These are phyloP conservation scores for Carex scoparia DNA, from an alignment of 176 grass and related monocot genomes.

Conservation along the genomic window DNA sequence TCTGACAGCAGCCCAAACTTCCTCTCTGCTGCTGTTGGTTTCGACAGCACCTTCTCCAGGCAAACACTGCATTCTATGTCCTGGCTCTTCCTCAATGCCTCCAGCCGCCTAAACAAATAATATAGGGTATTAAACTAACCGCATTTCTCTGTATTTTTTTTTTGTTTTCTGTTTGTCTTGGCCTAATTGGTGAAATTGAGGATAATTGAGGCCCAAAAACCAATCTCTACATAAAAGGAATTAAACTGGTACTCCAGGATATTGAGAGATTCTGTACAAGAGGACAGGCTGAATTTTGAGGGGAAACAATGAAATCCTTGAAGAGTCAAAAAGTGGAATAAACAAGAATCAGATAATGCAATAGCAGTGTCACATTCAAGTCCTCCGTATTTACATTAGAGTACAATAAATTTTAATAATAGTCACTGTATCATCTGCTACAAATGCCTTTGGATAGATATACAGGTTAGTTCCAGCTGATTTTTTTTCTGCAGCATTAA, in stretches of 20 bases:
- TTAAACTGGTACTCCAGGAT: not conserved
- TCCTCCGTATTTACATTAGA: not conserved
- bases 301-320: not conserved
- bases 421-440: not conserved
- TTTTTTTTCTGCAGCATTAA: too few species aligned
- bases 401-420: not conserved
- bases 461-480: not conserved
- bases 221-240: not conserved
- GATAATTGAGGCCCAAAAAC: not conserved
- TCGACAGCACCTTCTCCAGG: conserved; percentile 73
- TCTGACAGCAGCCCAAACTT: conserved; percentile 86
- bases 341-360: not conserved
- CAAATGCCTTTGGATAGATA: not conserved
- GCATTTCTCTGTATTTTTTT: not conserved
- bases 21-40: conserved; percentile 57
- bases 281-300: not conserved
- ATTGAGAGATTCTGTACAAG: not conserved
- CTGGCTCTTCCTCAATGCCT: conserved; percentile 66
- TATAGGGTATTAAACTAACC: not conserved
- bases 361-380: not conserved
- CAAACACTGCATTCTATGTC: conserved; percentile 87
- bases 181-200: not conserved
- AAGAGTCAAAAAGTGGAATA: not conserved
- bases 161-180: not conserved
- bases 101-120: conserved; percentile 30